phyloP scores from a whole-genome alignment of 1,284 basidiomycete species.

The Ustilago loliicola region DNA sequence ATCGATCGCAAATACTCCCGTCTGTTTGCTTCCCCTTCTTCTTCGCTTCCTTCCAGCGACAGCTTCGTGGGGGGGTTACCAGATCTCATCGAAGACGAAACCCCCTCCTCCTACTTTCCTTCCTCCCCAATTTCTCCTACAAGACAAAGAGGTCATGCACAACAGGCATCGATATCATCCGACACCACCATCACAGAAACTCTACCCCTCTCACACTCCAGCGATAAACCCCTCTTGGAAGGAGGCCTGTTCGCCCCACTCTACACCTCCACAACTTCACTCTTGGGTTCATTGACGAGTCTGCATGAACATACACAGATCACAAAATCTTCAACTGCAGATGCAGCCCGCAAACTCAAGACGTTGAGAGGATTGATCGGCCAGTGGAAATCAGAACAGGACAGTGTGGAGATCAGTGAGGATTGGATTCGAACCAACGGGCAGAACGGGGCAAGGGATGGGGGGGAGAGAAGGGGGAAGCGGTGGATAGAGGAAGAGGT shows the following conservation, averaged over 20 bases:
- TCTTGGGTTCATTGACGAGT: constrained; percentile 18
- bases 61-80: constrained; percentile 1
- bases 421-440: constrained; percentile 18
- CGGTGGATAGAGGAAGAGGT: constrained; percentile 39
- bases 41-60: background rate
- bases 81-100: background rate
- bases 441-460: background rate
- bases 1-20: constrained; percentile 23
- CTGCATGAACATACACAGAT: constrained; percentile 58
- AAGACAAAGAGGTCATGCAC: background rate
- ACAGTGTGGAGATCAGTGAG: constrained; percentile 35
- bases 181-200: constrained; percentile 18
- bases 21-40: background rate
- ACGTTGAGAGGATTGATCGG: constrained; percentile 29
- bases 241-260: constrained; percentile 14
- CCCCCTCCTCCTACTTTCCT: background rate
- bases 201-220: background rate
- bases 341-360: constrained; percentile 45
- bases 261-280: constrained; percentile 23
- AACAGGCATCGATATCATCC: background rate
- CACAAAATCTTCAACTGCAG: constrained; percentile 28
- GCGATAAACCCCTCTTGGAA: background rate
- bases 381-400: constrained; percentile 41
- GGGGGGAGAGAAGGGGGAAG: background rate
- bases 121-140: background rate